Evolutionary conservation across 1,284 basidiomycete species (phyloP).

Genomic region (Ganoderma multipileum): DNA sequence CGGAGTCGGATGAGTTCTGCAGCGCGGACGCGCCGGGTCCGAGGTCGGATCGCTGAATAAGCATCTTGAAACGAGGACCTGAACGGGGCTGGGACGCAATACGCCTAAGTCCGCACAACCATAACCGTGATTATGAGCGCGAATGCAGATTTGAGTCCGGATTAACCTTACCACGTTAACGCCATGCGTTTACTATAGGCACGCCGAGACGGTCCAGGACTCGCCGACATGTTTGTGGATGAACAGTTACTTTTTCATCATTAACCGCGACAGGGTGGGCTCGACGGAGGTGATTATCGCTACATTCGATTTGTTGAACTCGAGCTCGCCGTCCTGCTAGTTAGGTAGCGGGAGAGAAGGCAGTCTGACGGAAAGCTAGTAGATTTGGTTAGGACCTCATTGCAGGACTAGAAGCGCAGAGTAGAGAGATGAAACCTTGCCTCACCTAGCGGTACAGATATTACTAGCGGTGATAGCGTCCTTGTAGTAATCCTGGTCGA

Average conservation of each 20-base stretch:
- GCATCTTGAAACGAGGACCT: not conserved
- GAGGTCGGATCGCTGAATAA: not conserved
- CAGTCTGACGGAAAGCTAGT: no score
- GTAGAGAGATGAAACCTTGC: no score
- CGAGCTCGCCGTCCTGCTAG: not conserved
- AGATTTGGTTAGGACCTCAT: no score
- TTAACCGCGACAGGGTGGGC: not conserved
- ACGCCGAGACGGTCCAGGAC: conserved; percentile 3
- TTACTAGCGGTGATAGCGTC: no score
- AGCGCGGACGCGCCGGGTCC: not conserved
- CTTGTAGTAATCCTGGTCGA: no score
- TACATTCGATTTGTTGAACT: not conserved
- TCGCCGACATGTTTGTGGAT: conserved; percentile 4
- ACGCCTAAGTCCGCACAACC: conserved; percentile 2
- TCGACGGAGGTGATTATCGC: not conserved
- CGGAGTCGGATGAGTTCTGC: not conserved
- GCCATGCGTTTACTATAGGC: not conserved
- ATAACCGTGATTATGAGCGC: not conserved
- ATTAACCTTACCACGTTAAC: not conserved
- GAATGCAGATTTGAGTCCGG: not conserved
- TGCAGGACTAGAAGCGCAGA: no score
- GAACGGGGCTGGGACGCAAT: not conserved
- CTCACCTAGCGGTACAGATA: no score
- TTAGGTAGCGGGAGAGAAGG: not conserved
- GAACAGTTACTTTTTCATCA: conserved; percentile 2